Evolutionary conservation across 1,284 basidiomycete species (phyloP).

Genomic region (Ustilago xerochloae): DNA sequence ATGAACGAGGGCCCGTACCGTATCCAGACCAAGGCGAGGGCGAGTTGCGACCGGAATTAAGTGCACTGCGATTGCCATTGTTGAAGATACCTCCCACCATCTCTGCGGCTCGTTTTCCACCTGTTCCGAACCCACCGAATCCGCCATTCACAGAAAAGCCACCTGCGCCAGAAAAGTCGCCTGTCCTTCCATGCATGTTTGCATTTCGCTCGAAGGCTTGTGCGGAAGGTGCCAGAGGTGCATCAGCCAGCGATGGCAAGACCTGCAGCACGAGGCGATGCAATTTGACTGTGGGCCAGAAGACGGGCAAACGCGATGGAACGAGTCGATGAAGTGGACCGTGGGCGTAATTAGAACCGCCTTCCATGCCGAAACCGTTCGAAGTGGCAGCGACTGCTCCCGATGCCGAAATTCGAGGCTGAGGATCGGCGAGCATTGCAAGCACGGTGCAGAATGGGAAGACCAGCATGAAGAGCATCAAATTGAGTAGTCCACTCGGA

Average conservation of each 20-base stretch:
- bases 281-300: slow-evolving; percentile 61
- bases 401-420: slow-evolving; percentile 51
- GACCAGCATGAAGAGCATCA: slow-evolving; percentile 67
- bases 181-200: slow-evolving; percentile 21
- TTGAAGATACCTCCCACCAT: slow-evolving; percentile 54
- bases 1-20: slow-evolving; percentile 13
- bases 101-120: slow-evolving; percentile 45
- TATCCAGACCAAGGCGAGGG: slow-evolving; percentile 24
- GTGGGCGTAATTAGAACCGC: slow-evolving; percentile 23
- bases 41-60: slow-evolving; percentile 31
- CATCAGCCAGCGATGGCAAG: slow-evolving; percentile 25
- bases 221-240: slow-evolving; percentile 15
- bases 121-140: slow-evolving; percentile 35
- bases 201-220: slow-evolving; percentile 45
- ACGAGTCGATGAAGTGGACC: slow-evolving; percentile 51
- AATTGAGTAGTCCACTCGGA: slow-evolving; percentile 63
- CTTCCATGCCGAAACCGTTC: slow-evolving; percentile 9
- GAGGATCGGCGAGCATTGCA: slow-evolving; percentile 62
- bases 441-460: slow-evolving; percentile 66
- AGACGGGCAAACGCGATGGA: slow-evolving; percentile 63
- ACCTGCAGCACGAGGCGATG: slow-evolving; percentile 31
- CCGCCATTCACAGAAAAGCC: slow-evolving; percentile 34
- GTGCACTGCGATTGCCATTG: slow-evolving; percentile 19
- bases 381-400: slow-evolving; percentile 38
- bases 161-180: slow-evolving; percentile 11